Conservation (phyloP, 768 basidiomycete genomes). For the Boletellus ananiceps region DNA sequence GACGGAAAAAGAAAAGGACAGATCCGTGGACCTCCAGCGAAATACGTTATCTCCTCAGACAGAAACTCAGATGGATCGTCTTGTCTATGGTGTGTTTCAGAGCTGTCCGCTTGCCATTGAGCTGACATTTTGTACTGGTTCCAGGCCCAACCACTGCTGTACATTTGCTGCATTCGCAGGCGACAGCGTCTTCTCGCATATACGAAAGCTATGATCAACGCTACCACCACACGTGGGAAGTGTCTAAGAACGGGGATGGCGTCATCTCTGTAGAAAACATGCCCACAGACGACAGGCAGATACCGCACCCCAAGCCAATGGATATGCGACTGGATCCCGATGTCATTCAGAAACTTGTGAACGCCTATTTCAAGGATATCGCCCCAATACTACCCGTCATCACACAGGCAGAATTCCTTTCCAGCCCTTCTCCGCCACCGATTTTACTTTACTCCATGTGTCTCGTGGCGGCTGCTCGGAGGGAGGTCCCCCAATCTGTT, state of each 20-base stretch:
- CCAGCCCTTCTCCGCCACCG: slow-evolving; percentile 65
- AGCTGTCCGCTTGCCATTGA: slow-evolving; percentile 9
- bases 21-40: slow-evolving; percentile 24
- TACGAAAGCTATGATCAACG: slow-evolving; percentile 87
- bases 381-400: slow-evolving; percentile 88
- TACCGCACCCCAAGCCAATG: slow-evolving; percentile 53
- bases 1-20: slow-evolving; percentile 35
- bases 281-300: slow-evolving; percentile 49
- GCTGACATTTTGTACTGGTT: slow-evolving; percentile 30
- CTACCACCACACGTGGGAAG: slow-evolving; percentile 85
- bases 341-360: slow-evolving; percentile 76
- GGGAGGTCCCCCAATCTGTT: slow-evolving; percentile 78
- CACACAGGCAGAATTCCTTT: slow-evolving; percentile 83
- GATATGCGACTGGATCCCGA: slow-evolving; percentile 76
- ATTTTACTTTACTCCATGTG: slow-evolving; percentile 92
- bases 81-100: slow-evolving; percentile 54
- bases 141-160: slow-evolving; percentile 83
- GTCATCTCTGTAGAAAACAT: slow-evolving; percentile 78
- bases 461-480: slow-evolving; percentile 81
- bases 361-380: slow-evolving; percentile 87
- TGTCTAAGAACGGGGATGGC: slow-evolving; percentile 80
- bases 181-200: slow-evolving; percentile 75
- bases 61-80: slow-evolving; percentile 52
- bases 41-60: slow-evolving; percentile 42
- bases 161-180: slow-evolving; percentile 87